Evolutionary conservation across 2,329 filamentous ascomycete species (phyloP), one percentile per base, ranked within the genome.

Genomic region (Westerdykella ornata): DNA sequence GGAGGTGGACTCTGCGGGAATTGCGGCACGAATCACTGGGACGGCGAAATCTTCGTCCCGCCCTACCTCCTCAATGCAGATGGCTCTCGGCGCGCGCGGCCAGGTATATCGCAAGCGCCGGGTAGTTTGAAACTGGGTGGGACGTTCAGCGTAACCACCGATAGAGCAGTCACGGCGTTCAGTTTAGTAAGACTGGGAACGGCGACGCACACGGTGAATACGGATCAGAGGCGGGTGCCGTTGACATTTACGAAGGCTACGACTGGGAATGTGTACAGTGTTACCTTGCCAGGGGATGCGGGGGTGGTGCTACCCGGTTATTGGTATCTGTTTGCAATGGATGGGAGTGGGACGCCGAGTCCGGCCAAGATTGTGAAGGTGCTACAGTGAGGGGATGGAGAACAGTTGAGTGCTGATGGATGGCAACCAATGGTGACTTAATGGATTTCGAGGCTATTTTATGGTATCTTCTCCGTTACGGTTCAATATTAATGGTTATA

Each of bases 161-260:
- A 45, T 28, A 39, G 42, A n/a, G 39, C 44, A 11, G 46, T 58
- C 1, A 48, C 51, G 12, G 62, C 54, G 2, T 69, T 70, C 30
- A 65, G 69, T 0, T 53, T 80, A 12, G 56, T 81, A 19, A 66
- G 77, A 5, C 67, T 70, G 35, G 71, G 74, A 1, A 69, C 66
- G 3, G 63, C 65, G 3, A 80, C 77, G 0, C 76, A 80, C 53
- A 71, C 74, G 1, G 68, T 79, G 36, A 76, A 81, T 49, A 80
- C 72, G 0, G 77, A 81, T 54, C 76, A 80, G 62, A 60, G 77
- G 16, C 69, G 76, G 7, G 65, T 80, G 36, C 64, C 72, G 12
- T 56, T 77, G 16, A 22, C 20, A 5, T 22, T 22, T 22, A 62
- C 54, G 3, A 16, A 35, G 5, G 45, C 61, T 5, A 57, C 57